Conservation (phyloP, 805 yeast genomes). For the Candida hungchunana region DNA sequence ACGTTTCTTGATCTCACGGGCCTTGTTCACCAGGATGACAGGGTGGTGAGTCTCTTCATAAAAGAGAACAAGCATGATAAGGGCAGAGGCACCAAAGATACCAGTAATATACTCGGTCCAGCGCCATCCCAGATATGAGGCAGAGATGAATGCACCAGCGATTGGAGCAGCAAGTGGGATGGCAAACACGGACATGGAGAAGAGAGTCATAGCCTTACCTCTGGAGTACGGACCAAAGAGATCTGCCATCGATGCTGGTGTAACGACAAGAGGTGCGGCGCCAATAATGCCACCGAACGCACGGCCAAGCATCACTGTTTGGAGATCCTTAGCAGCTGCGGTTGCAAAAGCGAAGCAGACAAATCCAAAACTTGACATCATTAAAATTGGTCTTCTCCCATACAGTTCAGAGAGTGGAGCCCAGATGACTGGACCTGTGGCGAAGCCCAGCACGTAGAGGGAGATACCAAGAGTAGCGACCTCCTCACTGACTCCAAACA, state of each 20-base stretch:
- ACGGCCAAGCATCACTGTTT: slow-evolving; percentile 71
- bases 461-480: slow-evolving; percentile 77
- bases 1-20: slow-evolving; percentile 52
- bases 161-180: slow-evolving; percentile 87
- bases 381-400: slow-evolving; percentile 62
- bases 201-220: slow-evolving; percentile 72
- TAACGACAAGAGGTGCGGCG: slow-evolving; percentile 81
- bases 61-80: slow-evolving; percentile 38
- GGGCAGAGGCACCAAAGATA: slow-evolving; percentile 46
- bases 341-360: slow-evolving; percentile 63
- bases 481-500: slow-evolving; percentile 57
- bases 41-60: slow-evolving; percentile 69
- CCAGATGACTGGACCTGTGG: slow-evolving; percentile 87
- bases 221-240: slow-evolving; percentile 61
- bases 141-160: slow-evolving; percentile 64
- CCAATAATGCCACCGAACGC: slow-evolving; percentile 80
- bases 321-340: slow-evolving; percentile 76
- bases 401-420: slow-evolving; percentile 81
- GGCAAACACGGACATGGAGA: slow-evolving; percentile 66
- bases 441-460: slow-evolving; percentile 87
- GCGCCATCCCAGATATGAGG: slow-evolving; percentile 68
- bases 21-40: slow-evolving; percentile 57
- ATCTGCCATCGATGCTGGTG: slow-evolving; percentile 85
- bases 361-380: slow-evolving; percentile 54
- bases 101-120: slow-evolving; percentile 76